phyloP scores from a whole-genome alignment of 306 rosid genomes.

The Senna tora region DNA sequence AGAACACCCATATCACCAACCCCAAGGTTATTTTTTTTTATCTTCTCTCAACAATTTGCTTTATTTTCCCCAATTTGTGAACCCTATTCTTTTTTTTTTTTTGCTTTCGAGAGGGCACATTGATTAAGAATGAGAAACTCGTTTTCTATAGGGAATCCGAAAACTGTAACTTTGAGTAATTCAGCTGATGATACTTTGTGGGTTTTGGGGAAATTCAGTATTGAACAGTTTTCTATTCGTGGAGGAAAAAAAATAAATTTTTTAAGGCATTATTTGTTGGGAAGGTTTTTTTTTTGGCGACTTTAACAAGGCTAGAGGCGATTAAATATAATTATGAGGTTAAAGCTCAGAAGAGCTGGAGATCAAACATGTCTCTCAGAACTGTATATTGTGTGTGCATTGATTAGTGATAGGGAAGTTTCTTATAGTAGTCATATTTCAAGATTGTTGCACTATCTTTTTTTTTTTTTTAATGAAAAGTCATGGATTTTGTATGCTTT shows the following conservation, averaged over 20 bases:
- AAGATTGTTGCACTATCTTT: neutral
- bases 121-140: neutral
- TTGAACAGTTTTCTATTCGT: neutral
- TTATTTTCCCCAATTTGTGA: neutral
- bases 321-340: neutral
- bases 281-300: neutral
- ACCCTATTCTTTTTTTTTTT: neutral
- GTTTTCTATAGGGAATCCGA: neutral
- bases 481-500: neutral
- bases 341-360: neutral
- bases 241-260: neutral
- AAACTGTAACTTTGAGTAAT: neutral
- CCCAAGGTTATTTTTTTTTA: conserved; percentile 61
- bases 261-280: neutral
- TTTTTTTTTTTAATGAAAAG: neutral
- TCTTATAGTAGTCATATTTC: neutral
- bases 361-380: neutral
- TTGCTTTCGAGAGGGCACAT: neutral
- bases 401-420: neutral
- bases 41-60: neutral
- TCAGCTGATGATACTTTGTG: neutral
- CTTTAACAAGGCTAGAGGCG: neutral
- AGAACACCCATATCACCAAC: conserved; percentile 60
- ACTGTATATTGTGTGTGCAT: neutral
- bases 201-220: neutral